These are phyloP conservation scores for Xylaria sp. DNA, from an alignment of 2,329 filamentous ascomycete species.

Conservation along the genomic window DNA sequence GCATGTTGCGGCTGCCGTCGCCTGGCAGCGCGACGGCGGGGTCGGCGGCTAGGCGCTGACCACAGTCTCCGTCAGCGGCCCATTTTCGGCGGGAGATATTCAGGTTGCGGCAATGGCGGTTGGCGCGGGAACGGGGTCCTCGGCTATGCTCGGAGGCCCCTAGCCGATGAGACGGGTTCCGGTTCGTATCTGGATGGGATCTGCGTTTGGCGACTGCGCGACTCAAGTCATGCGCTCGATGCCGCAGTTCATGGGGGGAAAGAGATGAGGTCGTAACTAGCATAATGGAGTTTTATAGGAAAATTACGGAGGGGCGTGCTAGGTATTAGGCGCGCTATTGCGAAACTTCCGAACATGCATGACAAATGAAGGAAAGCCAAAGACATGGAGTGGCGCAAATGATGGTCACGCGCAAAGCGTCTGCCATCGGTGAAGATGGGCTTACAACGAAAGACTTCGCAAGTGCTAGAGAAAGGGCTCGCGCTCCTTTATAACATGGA, in stretches of 20 bases:
- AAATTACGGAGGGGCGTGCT: not conserved
- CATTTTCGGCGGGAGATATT: slow-evolving; percentile 4
- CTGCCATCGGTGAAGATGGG: slow-evolving; percentile 13
- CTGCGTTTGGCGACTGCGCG: not conserved
- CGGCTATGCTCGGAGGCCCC: slow-evolving; percentile 3
- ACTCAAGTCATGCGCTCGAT: not conserved
- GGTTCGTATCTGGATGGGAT: not conserved
- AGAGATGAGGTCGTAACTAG: not conserved
- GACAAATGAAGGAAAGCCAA: slow-evolving; percentile 8
- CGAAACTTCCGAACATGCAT: slow-evolving; percentile 10
- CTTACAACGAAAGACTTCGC: too few relatives aligned
- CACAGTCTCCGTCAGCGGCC: slow-evolving; percentile 18
- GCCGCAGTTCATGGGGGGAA: slow-evolving; percentile 3
- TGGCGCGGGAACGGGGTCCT: slow-evolving; percentile 7
- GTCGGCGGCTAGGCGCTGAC: slow-evolving; percentile 20
- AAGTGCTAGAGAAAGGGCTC: slow-evolving; percentile 1
- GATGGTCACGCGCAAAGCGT: slow-evolving; percentile 21
- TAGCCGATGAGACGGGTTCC: not conserved
- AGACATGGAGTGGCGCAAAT: slow-evolving; percentile 7
- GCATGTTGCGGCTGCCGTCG: slow-evolving; percentile 21
- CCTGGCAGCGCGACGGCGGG: slow-evolving; percentile 25
- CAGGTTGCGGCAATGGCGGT: slow-evolving; percentile 7
- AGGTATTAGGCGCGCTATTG: not conserved
- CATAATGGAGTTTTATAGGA: slow-evolving; percentile 15
- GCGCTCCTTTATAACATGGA: slow-evolving; percentile 18